phyloP scores from a whole-genome alignment of 192 early-diverging fungal genomes.

The Entomortierella lignicola region DNA sequence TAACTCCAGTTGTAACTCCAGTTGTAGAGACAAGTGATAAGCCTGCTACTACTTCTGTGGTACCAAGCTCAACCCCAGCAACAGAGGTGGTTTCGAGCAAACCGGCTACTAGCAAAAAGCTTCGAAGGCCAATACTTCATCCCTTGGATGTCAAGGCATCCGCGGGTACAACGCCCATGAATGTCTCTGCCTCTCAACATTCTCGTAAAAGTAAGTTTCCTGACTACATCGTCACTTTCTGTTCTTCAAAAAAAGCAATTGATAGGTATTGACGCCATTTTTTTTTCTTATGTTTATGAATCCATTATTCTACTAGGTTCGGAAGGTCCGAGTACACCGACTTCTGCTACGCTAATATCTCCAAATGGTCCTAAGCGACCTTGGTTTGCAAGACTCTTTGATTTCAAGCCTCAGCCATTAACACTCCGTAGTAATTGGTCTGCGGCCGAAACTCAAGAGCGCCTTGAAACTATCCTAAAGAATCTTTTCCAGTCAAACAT shows the following conservation, averaged over 20 bases:
- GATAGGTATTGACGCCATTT: too few species aligned
- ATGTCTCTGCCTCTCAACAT: conserved; percentile 41
- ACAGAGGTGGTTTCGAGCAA: not conserved
- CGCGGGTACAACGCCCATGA: conserved; percentile 30
- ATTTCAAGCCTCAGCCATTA: conserved; percentile 50
- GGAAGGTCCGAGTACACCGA: conserved; percentile 4
- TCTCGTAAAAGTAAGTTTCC: conserved; percentile 41
- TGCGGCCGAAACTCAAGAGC: conserved; percentile 38
- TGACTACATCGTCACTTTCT: too few species aligned
- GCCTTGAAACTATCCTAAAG: conserved; percentile 33
- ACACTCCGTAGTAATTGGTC: conserved; percentile 41
- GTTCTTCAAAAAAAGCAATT: too few species aligned
- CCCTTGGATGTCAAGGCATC: conserved; percentile 46
- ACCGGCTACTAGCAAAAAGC: not conserved
- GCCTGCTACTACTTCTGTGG: not conserved
- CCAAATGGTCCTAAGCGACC: conserved; percentile 37
- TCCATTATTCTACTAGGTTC: conserved; percentile 20
- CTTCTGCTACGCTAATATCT: conserved; percentile 2
- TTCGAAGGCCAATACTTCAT: conserved; percentile 31
- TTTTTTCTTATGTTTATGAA: too few species aligned
- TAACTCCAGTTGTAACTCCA: too few species aligned
- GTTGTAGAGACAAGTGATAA: not conserved
- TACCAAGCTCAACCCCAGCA: not conserved
- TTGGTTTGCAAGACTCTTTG: conserved; percentile 49
- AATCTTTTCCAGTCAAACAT: conserved; percentile 28